Evolutionary conservation across 2,329 filamentous ascomycete genomes (phyloP), one percentile per base, ranked within the genome.

Genomic region (Clonostachys sp.): DNA sequence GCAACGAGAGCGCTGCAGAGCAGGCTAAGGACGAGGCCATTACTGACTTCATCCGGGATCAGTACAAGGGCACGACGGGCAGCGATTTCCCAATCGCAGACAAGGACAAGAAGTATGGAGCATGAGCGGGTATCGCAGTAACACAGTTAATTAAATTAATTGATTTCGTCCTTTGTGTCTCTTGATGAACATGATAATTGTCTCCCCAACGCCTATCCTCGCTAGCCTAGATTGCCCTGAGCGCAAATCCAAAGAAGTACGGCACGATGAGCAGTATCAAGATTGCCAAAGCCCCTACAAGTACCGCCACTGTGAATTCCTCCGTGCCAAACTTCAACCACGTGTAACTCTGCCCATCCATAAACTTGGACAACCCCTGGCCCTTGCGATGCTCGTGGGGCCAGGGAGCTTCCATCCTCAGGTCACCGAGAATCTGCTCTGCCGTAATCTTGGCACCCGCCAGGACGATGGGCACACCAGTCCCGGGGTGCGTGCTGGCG

Each of bases 1-100:
- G 78, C 68, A 88, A 89, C 62, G 86, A 86, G 66, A 74, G 66
- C 45, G 89, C 89, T 6, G 61, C 83, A 17, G 89, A 95, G 70
- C 89, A 95, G 69, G 86, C 85, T 57, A 91, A 92, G 72, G 89
- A 94, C 63, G 85, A 89, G 66, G 74, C 86, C 63, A 88, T 91
- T 56, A 83, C 80, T 30, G 85, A 90, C 63, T 84, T 79, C 63
- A 81, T 92, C 56, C 80, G 88, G 36, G 67, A 65, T 40, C 72
- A 86, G 66, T 91, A 90, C 77, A 90, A 89, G 76, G 68, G 57
- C 42, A 61, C 68, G 0, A 86, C 84, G 0, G 89, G 89, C 49
- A 80, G 68, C 6, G 87, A 91, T 8, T 63, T 91, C 46, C 83
- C 84, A 30, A 69, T 90, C 63, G 71, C 78, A 61, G 87, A 91